Evolutionary conservation across 495 filamentous ascomycete genomes (phyloP), one percentile per base, ranked within the genome.

Genomic region (Lepraria neglecta): DNA sequence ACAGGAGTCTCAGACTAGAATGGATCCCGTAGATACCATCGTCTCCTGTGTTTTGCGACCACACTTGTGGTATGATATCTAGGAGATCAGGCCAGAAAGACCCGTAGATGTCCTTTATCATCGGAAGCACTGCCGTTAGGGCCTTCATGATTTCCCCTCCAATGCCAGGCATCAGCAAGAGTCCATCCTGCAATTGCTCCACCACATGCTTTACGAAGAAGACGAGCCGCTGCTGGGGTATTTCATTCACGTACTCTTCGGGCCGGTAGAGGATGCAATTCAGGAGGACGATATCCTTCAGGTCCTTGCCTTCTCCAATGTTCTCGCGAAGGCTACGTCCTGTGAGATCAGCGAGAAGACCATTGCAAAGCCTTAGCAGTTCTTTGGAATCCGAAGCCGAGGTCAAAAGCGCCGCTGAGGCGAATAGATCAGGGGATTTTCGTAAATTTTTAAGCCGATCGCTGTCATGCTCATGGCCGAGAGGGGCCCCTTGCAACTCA

Each of bases 141-240:
- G 77, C 80, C 63, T 84, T 85, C 60, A 86, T 83, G 2, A 90
- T 80, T 59, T 70, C 76, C 47, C 81, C 58, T 24, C 47, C 14
- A 35, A 35, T 45, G 14, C 46, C 10, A 30, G 72, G 70, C 17
- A 72, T 62, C 21, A 73, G 63, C 10, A 74, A 56, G 2, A 76
- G 67, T n/a, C 79, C 76, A 0, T 80, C 78, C 38, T 86, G 77
- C 2, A 89, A 71, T 82, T 87, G 91, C 19, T 82, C 77, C 10
- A 87, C 77, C 7, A 96, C 73, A 64, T 92, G 84, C 70, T 90
- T 89, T 35, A 91, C 80, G 28, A 92, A 84, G 68, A 95, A 90
- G 3, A 97, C 84, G 40, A 91, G 67, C 40, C 92, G 81, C 67
- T 92, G 90, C 33, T 87, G 88, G 17, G 90, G 87, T 52, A 95